Evolutionary conservation across 495 filamentous ascomycete genomes (phyloP).

Genomic region (Lichina pygmaea): DNA sequence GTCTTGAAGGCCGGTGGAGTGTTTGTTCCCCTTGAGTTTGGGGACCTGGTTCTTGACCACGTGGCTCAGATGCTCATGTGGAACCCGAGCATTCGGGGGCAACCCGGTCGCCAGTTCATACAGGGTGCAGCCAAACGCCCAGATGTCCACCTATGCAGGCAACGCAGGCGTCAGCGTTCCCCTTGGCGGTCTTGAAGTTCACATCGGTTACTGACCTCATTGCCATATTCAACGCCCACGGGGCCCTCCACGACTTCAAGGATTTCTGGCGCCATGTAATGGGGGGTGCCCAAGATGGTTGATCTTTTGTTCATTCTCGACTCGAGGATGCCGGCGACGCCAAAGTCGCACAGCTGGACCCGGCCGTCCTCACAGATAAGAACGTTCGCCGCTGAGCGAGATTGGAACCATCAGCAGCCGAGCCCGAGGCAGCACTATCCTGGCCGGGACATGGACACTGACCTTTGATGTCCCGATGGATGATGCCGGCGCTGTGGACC

Average conservation of each 20-base stretch:
- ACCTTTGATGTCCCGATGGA: constrained; percentile 94
- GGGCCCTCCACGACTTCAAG: constrained; percentile 17
- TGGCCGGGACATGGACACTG: constrained; percentile 1
- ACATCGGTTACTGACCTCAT: constrained; percentile 4
- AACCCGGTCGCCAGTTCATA: constrained; percentile 79
- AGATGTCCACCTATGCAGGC: constrained; percentile 49
- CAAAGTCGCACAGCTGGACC: constrained; percentile 87
- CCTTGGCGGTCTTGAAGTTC: neutral
- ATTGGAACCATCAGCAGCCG: neutral
- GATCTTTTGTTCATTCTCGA: constrained; percentile 61
- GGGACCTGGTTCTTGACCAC: constrained; percentile 12
- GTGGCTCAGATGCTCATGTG: constrained; percentile 3
- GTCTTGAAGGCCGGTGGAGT: constrained; percentile 45
- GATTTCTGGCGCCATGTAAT: constrained; percentile 86
- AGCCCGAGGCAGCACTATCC: neutral
- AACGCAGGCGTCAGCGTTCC: neutral
- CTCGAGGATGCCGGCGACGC: constrained; percentile 70
- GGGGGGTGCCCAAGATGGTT: constrained; percentile 80
- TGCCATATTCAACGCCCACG: constrained; percentile 22
- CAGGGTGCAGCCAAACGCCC: constrained; percentile 79
- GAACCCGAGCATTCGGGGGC: constrained; percentile 33
- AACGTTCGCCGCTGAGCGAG: constrained; percentile 46
- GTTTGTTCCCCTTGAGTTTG: constrained; percentile 48
- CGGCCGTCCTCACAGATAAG: constrained; percentile 67
- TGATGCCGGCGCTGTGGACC: constrained; percentile 22